A percentile compares a stretch with the other conserved stretches of the same genome.
These are phyloP conservation scores for Calonectria pseudoturangicola DNA, from an alignment of 2,329 filamentous ascomycete genomes.

Conservation along the genomic window DNA sequence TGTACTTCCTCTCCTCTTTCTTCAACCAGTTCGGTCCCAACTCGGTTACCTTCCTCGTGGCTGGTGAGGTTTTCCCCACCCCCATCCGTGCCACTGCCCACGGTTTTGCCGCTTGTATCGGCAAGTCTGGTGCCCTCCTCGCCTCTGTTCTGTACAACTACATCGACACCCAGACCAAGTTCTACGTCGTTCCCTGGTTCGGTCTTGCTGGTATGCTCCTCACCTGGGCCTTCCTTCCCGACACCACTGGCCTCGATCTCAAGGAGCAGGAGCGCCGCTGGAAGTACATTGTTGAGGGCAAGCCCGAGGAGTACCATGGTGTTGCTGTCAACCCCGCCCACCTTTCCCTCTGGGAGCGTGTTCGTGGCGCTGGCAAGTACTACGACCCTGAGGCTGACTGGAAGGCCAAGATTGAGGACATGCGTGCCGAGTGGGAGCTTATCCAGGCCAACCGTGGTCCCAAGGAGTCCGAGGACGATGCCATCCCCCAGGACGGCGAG, in stretches of 20 bases:
- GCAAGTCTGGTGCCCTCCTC: conserved; percentile 91
- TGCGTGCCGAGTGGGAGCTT: conserved; percentile 79
- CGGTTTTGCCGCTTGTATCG: conserved; percentile 93
- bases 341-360: conserved; percentile 90
- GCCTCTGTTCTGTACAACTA: conserved; percentile 96
- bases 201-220: conserved; percentile 90
- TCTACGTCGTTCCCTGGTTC: conserved; percentile 96
- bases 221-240: conserved; percentile 91
- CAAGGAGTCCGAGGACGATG: conserved; percentile 67
- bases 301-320: conserved; percentile 90
- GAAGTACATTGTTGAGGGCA: conserved; percentile 87
- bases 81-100: conserved; percentile 95
- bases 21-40: conserved; percentile 99
- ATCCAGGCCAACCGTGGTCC: conserved; percentile 67
- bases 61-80: conserved; percentile 96
- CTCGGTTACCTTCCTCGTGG: conserved; percentile 95
- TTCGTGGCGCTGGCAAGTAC: conserved; percentile 84
- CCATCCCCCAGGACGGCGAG: conserved; percentile 67
- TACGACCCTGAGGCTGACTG: conserved; percentile 91
- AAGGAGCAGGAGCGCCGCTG: conserved; percentile 98
- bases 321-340: conserved; percentile 94
- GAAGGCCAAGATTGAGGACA: conserved; percentile 88
- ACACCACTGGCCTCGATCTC: conserved; percentile 95
- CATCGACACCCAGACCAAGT: conserved; percentile 88
- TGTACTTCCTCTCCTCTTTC: conserved; percentile 98